These are phyloP conservation scores for Sinapis alba DNA, from an alignment of 441 rosid genomes.

Conservation along the genomic window DNA sequence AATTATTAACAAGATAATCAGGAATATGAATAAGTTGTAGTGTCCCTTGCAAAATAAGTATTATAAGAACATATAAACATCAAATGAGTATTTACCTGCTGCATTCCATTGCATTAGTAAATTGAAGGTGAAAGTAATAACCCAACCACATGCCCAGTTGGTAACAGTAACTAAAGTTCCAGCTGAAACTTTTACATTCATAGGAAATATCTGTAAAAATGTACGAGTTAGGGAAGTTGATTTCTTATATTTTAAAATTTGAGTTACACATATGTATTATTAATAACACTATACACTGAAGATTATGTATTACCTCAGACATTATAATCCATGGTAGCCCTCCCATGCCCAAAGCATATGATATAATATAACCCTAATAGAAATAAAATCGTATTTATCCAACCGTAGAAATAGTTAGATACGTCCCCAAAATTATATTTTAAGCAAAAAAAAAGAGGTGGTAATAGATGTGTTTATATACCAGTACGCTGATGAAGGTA, in stretches of 20 bases:
- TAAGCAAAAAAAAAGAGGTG: neutral
- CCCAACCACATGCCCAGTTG: slow-evolving; percentile 54
- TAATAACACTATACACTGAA: neutral
- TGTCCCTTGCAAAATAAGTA: neutral
- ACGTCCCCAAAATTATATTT: neutral
- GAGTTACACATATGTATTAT: neutral
- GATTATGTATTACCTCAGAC: slow-evolving; percentile 55
- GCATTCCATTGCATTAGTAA: slow-evolving; percentile 64
- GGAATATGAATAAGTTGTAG: neutral
- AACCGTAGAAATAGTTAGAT: neutral
- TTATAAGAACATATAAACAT: neutral
- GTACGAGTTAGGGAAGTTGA: slow-evolving; percentile 6
- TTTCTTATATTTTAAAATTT: neutral
- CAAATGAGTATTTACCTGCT: slow-evolving; percentile 44
- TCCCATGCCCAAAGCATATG: slow-evolving; percentile 52
- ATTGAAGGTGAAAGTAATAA: slow-evolving; percentile 48
- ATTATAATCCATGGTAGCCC: slow-evolving; percentile 69
- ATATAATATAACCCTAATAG: slow-evolving; percentile 44
- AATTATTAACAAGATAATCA: neutral
- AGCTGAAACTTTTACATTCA: slow-evolving; percentile 56
- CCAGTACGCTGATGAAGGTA: slow-evolving; percentile 49
- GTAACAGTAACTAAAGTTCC: slow-evolving; percentile 57
- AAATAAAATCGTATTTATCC: neutral
- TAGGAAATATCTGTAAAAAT: slow-evolving; percentile 58
- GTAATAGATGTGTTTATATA: slow-evolving; percentile 30